A percentile compares a stretch with the other conserved stretches of the same genome.
Evolutionary conservation across 805 yeast genomes (phyloP).

Genomic region (Schwanniomyces vanrijiae): DNA sequence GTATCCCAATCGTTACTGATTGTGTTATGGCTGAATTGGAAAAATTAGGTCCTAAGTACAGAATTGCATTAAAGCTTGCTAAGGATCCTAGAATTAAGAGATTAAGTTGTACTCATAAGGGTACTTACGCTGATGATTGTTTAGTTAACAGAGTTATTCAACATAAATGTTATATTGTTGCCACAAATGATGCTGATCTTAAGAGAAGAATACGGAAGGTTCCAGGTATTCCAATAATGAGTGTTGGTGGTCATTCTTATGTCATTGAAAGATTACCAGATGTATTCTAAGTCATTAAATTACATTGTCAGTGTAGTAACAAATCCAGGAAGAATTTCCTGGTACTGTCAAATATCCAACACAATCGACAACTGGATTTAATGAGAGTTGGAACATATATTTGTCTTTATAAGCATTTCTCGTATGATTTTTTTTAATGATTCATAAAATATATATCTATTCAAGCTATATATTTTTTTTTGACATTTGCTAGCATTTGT

Average conservation of each 20-base stretch:
- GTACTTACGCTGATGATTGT: slow-evolving; percentile 98
- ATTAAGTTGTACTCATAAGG: slow-evolving; percentile 86
- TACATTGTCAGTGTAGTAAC: neutral
- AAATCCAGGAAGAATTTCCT: neutral
- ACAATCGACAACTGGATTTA: neutral
- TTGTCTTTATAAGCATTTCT: neutral
- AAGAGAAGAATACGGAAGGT: slow-evolving; percentile 92
- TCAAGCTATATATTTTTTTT: neutral
- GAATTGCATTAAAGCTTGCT: slow-evolving; percentile 90
- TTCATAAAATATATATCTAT: neutral
- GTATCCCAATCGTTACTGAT: slow-evolving; percentile 94
- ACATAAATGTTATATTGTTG: slow-evolving; percentile 95
- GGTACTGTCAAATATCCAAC: neutral
- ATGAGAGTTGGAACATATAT: neutral
- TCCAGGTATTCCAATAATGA: slow-evolving; percentile 96
- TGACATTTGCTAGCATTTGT: neutral
- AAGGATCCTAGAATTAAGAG: slow-evolving; percentile 90
- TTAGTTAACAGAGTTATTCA: slow-evolving; percentile 89
- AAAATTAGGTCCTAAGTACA: slow-evolving; percentile 89
- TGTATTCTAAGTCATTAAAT: slow-evolving; percentile 51
- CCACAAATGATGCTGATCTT: slow-evolving; percentile 96
- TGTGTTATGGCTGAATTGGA: slow-evolving; percentile 98
- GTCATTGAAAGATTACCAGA: slow-evolving; percentile 95
- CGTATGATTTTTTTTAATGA: neutral
- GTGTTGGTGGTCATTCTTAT: slow-evolving; percentile 91